phyloP scores from a whole-genome alignment of 1,284 basidiomycete species.

The Rhodotorula sp. region DNA sequence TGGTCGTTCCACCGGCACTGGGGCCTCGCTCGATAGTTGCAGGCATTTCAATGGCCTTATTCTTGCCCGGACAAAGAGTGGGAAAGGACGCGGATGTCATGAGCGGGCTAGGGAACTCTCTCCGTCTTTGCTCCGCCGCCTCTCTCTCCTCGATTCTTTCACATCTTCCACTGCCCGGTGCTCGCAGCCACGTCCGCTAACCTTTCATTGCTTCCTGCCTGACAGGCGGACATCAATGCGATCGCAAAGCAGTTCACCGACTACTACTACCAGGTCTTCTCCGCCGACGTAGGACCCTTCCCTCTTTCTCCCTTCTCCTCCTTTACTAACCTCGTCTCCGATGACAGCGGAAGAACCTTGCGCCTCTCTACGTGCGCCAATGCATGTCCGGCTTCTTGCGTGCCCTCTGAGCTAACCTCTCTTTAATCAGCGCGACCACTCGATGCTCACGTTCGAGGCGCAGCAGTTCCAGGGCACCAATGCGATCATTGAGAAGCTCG shows the following conservation, averaged over 20 bases:
- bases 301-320: not conserved
- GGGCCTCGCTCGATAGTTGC: no score
- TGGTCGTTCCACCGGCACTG: no score
- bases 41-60: no score
- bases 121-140: not conserved
- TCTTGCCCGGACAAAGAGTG: no score
- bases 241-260: constrained; percentile 62
- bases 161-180: no score
- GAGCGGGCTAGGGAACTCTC: not conserved
- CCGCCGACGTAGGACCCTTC: constrained; percentile 52
- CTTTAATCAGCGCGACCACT: constrained; percentile 63
- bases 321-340: no score
- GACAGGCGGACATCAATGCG: constrained; percentile 68
- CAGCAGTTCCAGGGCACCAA: constrained; percentile 60
- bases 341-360: constrained; percentile 54
- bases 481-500: constrained; percentile 75
- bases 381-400: not conserved
- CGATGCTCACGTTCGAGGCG: constrained; percentile 89
- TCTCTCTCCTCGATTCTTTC: not conserved
- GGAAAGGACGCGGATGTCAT: no score
- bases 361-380: not conserved
- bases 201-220: constrained; percentile 14
- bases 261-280: constrained; percentile 74
- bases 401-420: not conserved
- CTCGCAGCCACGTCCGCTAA: not conserved